Evolutionary conservation across 148 eudicot genomes (phyloP).

Genomic region (Rhododendron vialii): DNA sequence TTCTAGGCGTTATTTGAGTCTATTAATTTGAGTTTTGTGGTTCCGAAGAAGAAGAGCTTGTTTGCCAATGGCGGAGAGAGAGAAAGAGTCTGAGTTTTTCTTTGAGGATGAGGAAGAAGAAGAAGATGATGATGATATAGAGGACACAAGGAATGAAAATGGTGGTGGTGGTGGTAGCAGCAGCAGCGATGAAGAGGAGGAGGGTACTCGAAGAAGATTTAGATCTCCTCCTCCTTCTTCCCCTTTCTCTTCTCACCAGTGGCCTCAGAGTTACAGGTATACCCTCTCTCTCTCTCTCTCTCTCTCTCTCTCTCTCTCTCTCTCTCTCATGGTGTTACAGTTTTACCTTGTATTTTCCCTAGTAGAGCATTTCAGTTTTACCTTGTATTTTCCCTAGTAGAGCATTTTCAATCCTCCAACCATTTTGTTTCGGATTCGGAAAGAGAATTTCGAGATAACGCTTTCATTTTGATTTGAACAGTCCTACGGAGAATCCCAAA

Average conservation of each 20-base stretch:
- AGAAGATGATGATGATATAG: neutral
- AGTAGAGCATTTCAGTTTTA: no score
- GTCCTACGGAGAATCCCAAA: neutral
- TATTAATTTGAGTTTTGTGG: neutral
- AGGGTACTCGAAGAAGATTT: neutral
- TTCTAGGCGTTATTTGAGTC: no score
- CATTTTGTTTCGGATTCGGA: neutral
- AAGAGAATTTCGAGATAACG: neutral
- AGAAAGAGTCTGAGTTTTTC: constrained; percentile 23
- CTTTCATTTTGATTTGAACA: neutral
- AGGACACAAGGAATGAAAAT: neutral
- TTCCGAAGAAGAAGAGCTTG: neutral
- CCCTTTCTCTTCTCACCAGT: constrained; percentile 38
- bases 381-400: no score
- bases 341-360: no score
- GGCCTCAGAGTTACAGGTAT: constrained; percentile 77
- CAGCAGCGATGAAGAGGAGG: neutral
- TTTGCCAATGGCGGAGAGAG: constrained; percentile 20
- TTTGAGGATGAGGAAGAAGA: constrained; percentile 27
- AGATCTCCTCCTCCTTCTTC: constrained; percentile 5
- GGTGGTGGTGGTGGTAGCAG: constrained; percentile 15
- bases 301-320: neutral
- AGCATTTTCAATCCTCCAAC: no score
- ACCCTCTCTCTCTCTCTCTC: neutral
- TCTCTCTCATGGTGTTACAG: neutral